phyloP scores from a whole-genome alignment of 495 filamentous ascomycete species.

The Aspergillus haitiensis region DNA sequence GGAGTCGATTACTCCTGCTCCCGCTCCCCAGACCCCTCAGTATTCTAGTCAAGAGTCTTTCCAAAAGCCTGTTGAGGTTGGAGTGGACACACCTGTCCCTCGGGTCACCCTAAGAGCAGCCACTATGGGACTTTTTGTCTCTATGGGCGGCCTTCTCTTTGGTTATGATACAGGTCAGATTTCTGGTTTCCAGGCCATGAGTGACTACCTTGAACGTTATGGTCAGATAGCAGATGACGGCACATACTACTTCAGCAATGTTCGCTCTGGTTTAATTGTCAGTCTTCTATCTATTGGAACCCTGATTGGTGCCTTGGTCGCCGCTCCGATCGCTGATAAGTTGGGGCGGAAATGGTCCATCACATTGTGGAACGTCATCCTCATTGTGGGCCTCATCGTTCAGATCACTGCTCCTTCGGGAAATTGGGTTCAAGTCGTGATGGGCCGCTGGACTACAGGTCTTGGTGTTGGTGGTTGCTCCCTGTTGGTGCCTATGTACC shows the following conservation, averaged over 20 bases:
- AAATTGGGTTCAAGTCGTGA: slow-evolving; percentile 55
- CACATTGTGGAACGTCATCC: slow-evolving; percentile 56
- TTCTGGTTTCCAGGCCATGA: slow-evolving; percentile 62
- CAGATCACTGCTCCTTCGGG: slow-evolving; percentile 58
- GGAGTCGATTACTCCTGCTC: slow-evolving; percentile 40
- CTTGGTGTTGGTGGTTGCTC: slow-evolving; percentile 69
- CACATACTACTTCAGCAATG: slow-evolving; percentile 46
- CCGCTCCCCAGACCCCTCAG: slow-evolving; percentile 20
- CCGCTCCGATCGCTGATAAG: slow-evolving; percentile 53
- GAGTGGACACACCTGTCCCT: slow-evolving; percentile 43
- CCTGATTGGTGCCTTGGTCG: slow-evolving; percentile 62
- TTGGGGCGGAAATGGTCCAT: slow-evolving; percentile 57
- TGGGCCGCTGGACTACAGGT: slow-evolving; percentile 61
- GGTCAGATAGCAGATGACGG: slow-evolving; percentile 34
- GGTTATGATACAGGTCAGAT: slow-evolving; percentile 55
- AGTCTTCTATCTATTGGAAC: slow-evolving; percentile 64
- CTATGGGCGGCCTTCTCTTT: slow-evolving; percentile 70
- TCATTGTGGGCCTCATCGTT: slow-evolving; percentile 64
- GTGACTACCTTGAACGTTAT: slow-evolving; percentile 49
- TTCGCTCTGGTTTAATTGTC: slow-evolving; percentile 56
- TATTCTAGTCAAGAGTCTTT: slow-evolving; percentile 31
- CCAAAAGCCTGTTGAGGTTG: slow-evolving; percentile 29
- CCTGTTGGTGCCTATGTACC: slow-evolving; percentile 71
- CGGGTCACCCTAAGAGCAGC: slow-evolving; percentile 46
- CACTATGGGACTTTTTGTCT: slow-evolving; percentile 56